A percentile compares a stretch with the other conserved stretches of the same genome.
These are phyloP conservation scores for Annona squamosa DNA, from an alignment of 164 flowering plant genomes.

Conservation along the genomic window DNA sequence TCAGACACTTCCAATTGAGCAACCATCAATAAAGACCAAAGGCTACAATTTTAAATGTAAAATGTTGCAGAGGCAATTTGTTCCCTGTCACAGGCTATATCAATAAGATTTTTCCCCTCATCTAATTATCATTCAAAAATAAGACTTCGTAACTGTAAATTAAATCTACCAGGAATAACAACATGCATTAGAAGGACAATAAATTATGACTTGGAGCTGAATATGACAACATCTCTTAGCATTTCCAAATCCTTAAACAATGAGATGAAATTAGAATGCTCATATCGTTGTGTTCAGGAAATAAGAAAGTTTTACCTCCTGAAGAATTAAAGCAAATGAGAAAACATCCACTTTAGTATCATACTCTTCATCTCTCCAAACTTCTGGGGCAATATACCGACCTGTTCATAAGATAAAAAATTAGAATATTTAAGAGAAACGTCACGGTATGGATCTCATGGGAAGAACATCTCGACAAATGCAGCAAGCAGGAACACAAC, in stretches of 20 bases:
- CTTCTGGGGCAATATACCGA: conserved; percentile 92
- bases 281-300: background rate
- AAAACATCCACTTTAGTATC: conserved; percentile 97
- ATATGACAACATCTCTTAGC: background rate
- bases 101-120: no score
- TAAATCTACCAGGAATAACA: no score
- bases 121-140: no score
- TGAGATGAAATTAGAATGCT: background rate
- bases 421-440: background rate
- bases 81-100: background rate
- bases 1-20: background rate
- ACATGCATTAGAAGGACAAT: background rate
- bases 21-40: background rate
- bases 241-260: background rate
- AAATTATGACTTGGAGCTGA: background rate
- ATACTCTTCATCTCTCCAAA: conserved; percentile 66
- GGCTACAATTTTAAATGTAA: background rate
- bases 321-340: conserved; percentile 89
- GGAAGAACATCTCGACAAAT: background rate
- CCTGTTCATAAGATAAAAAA: conserved; percentile 36
- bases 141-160: background rate
- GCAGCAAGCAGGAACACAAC: background rate
- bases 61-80: background rate
- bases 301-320: conserved; percentile 51
- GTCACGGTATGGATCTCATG: background rate